Evolutionary conservation across 805 yeast genomes (phyloP), one percentile per base, ranked within the genome.

Genomic region (Saturnispora ahearnii): DNA sequence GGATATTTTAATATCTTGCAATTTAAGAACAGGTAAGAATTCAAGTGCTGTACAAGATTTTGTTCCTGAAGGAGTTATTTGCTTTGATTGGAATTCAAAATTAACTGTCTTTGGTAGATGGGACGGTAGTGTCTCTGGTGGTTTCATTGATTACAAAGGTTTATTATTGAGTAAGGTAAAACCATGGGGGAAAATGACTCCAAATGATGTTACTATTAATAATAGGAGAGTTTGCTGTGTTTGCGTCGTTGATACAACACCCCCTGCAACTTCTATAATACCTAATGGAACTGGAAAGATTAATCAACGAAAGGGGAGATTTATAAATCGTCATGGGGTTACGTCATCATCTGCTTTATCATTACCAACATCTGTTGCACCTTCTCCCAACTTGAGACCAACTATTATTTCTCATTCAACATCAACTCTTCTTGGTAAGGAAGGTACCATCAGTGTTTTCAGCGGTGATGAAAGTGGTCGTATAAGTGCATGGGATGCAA

Each of bases 401-500:
- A n/a, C 4, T 13, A 26, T 41, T 26, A 33, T 21, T 26, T 40
- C 46, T 11, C 58, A 61, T 46, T 61, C 55, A 29, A 54, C 55
- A 18, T 41, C 61, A 29, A 60, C 58, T 1, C 13, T 38, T 31
- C 18, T 42, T 30, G 45, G 45, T 30, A 65, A 61, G 45, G 53
- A 55, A 18, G 64, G 63, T 13, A 55, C 49, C 33, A 55, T 63
- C 15, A 67, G 66, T 26, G 61, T 64, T 2, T 55, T 66, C 40
- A 55, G 67, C 10, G 65, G 63, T 2, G 68, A 65, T 52, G 60
- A 57, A 32, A 46, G 51, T 15, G 71, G 70, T 1, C 46, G 41
- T 13, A 15, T 68, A 15, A 51, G 54, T 7, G 62, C 61, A 3
- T 68, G 71, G 71, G 70, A 68, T 55, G 45, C 61, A 4, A 62